Evolutionary conservation across 257 asterid genomes (phyloP).

Genomic region (Przewalskia tangutica): DNA sequence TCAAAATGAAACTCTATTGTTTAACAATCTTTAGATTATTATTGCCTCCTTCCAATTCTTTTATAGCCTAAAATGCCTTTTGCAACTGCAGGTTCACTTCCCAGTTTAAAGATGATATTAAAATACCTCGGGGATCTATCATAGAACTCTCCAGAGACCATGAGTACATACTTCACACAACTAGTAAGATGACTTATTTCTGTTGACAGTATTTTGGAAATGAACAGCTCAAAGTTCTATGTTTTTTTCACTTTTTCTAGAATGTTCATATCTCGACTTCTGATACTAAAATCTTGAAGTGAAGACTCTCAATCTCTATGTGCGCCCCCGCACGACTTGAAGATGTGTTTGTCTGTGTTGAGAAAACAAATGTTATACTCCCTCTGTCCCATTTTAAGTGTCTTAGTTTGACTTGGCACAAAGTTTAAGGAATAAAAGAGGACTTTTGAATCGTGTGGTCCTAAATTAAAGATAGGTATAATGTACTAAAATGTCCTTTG

Average conservation of each 20-base stretch:
- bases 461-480: too few relatives aligned
- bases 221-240: neutral
- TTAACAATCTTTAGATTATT: too few relatives aligned
- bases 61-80: neutral
- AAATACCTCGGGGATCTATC: constrained; percentile 70
- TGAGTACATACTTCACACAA: constrained; percentile 58
- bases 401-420: too few relatives aligned
- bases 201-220: neutral
- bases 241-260: neutral
- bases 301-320: neutral
- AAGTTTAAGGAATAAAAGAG: too few relatives aligned
- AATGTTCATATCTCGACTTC: neutral
- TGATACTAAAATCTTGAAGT: neutral
- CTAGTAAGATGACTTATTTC: constrained; percentile 39
- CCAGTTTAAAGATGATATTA: constrained; percentile 75
- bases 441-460: too few relatives aligned
- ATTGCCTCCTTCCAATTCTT: neutral
- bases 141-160: constrained; percentile 59
- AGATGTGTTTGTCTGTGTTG: neutral
- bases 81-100: constrained; percentile 55
- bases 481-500: too few relatives aligned
- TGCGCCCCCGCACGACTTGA: too few relatives aligned
- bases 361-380: neutral
- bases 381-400: too few relatives aligned
- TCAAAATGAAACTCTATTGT: neutral